Percentiles rank a stretch among this genome's conserved stretches.
phyloP scores from a whole-genome alignment of 345 rosid species.

The Jatropha curcas region DNA sequence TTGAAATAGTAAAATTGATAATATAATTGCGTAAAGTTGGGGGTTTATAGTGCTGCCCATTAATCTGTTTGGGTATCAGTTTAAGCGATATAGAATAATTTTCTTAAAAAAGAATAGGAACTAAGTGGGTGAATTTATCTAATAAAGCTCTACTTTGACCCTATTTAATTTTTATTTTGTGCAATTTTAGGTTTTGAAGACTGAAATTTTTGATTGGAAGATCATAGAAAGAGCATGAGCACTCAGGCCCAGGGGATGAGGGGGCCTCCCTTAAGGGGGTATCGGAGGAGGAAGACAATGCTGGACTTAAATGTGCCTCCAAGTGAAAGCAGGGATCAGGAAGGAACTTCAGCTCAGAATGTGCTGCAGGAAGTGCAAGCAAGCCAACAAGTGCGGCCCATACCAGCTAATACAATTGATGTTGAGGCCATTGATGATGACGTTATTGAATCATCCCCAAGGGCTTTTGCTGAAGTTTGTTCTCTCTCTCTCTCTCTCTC shows the following conservation, averaged over 20 bases:
- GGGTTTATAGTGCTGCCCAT: neutral
- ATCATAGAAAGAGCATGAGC: slow-evolving; percentile 41
- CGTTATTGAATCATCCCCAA: slow-evolving; percentile 69
- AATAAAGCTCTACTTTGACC: neutral
- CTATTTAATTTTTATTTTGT: neutral
- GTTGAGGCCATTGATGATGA: slow-evolving; percentile 84
- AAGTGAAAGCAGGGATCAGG: slow-evolving; percentile 51
- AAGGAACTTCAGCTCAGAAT: slow-evolving; percentile 50
- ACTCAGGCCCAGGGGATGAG: slow-evolving; percentile 32
- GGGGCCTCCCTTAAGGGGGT: slow-evolving; percentile 44
- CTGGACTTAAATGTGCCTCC: slow-evolving; percentile 56
- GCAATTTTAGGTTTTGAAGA: neutral
- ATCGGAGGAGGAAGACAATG: slow-evolving; percentile 50
- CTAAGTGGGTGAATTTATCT: neutral
- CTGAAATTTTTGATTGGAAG: slow-evolving; percentile 4
- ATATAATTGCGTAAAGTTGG: neutral
- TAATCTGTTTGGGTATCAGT: neutral
- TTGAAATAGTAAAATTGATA: neutral
- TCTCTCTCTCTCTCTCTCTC: neutral
- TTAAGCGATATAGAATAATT: neutral
- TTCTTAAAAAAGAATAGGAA: neutral
- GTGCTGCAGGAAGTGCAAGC: slow-evolving; percentile 21
- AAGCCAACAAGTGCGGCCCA: slow-evolving; percentile 32
- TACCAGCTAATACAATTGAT: slow-evolving; percentile 48
- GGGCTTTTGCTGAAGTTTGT: slow-evolving; percentile 72